Evolutionary conservation across 179 eudicot species (phyloP).

Genomic region (Nepenthes alata): DNA sequence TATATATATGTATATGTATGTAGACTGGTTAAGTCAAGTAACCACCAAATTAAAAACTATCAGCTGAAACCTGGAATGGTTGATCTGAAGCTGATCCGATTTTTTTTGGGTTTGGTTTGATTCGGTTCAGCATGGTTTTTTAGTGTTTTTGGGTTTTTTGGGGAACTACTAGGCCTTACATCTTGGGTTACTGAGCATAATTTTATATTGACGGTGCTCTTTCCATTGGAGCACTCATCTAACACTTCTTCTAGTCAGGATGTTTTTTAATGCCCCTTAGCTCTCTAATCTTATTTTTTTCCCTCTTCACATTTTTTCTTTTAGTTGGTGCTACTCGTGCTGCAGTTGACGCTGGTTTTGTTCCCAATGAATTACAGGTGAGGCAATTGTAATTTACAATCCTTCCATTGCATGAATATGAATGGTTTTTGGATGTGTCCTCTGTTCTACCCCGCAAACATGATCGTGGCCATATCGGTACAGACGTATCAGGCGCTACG

Average conservation of each 20-base stretch:
- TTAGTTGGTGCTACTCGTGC: constrained; percentile 98
- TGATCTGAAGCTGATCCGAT: too few relatives aligned
- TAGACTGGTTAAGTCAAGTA: too few relatives aligned
- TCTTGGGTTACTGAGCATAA: too few relatives aligned
- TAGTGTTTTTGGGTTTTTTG: too few relatives aligned
- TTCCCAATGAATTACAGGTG: constrained; percentile 92
- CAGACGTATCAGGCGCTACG: too few relatives aligned
- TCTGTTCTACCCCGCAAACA: neutral
- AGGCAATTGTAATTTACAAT: neutral
- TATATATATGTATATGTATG: too few relatives aligned
- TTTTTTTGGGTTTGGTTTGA: too few relatives aligned
- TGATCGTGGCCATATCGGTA: too few relatives aligned
- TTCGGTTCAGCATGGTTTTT: too few relatives aligned
- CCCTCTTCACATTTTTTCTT: constrained; percentile 5
- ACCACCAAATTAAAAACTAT: too few relatives aligned
- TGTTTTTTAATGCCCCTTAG: neutral
- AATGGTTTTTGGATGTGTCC: neutral
- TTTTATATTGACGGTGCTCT: neutral
- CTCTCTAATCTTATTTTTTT: neutral
- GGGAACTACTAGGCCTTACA: too few relatives aligned
- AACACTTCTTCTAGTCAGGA: neutral
- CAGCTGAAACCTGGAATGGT: too few relatives aligned
- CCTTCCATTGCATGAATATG: neutral
- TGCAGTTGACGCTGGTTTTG: constrained; percentile 93
- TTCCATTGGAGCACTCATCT: neutral